These are phyloP conservation scores for Gilbertella persicaria DNA, from an alignment of 371 early-diverging fungal species.

Conservation along the genomic window DNA sequence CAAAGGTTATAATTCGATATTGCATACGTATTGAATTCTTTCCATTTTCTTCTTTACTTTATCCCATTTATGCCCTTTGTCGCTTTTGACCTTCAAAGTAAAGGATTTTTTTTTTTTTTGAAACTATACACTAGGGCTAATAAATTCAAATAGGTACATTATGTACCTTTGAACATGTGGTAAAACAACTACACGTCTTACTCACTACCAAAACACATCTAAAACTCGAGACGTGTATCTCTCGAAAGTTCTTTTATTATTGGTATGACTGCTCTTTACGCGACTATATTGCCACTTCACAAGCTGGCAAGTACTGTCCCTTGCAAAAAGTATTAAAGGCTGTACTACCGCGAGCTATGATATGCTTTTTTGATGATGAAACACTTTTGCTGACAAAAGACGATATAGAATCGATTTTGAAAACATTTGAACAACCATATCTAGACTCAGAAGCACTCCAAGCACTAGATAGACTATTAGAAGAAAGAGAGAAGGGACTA, in stretches of 20 bases:
- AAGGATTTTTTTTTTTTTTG: no score
- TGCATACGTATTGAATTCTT: no score
- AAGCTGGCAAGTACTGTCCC: conserved; percentile 34
- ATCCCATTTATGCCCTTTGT: conserved; percentile 34
- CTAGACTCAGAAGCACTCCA: conserved; percentile 2
- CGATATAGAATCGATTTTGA: conserved; percentile 12
- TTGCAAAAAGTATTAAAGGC: conserved; percentile 21
- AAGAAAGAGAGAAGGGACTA: neutral
- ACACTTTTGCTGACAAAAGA: conserved; percentile 8
- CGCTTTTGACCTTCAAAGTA: conserved; percentile 47
- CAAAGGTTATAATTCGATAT: no score
- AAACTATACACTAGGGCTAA: neutral
- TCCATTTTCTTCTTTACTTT: neutral
- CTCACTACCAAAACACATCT: neutral
- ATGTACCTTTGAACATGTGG: conserved; percentile 29
- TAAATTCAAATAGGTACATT: no score
- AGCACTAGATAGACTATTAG: neutral
- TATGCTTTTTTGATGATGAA: conserved; percentile 11
- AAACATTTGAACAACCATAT: conserved; percentile 21
- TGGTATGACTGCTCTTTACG: conserved; percentile 33
- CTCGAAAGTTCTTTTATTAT: conserved; percentile 22
- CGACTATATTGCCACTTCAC: conserved; percentile 40
- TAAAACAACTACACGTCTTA: conserved; percentile 16
- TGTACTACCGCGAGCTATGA: conserved; percentile 23
- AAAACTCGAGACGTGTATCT: no score